phyloP scores from a whole-genome alignment of 345 rosid genomes.

The Linum tenue region DNA sequence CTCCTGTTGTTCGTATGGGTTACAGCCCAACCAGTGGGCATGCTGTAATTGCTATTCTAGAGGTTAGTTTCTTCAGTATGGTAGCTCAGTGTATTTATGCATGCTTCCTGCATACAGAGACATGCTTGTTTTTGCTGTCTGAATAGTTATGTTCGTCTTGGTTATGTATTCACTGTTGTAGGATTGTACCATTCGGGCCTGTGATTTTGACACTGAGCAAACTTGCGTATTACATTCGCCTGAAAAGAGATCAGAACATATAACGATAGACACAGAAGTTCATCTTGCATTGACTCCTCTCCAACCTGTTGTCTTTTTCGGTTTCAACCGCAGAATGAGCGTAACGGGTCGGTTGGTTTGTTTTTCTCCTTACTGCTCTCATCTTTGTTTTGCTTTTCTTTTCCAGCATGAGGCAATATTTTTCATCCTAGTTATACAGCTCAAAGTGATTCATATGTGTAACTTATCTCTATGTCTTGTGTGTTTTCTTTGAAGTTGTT shows the following conservation, averaged over 20 bases:
- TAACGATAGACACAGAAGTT: constrained; percentile 71
- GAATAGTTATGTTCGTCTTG: background rate
- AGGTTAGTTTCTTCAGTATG: constrained; percentile 38
- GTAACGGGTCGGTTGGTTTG: constrained; percentile 62
- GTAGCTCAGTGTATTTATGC: background rate
- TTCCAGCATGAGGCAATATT: background rate
- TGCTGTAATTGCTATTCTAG: constrained; percentile 71
- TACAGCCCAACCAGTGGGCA: constrained; percentile 81
- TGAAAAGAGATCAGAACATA: constrained; percentile 69
- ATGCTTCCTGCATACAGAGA: background rate
- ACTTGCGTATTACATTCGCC: constrained; percentile 93
- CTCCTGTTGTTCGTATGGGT: constrained; percentile 74
- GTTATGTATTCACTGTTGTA: constrained; percentile 17
- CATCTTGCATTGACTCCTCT: constrained; percentile 96
- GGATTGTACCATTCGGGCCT: constrained; percentile 94
- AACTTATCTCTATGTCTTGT: constrained; percentile 3
- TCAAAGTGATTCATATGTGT: background rate
- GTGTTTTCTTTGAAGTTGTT: constrained; percentile 66
- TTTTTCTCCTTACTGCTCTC: background rate
- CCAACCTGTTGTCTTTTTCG: constrained; percentile 91
- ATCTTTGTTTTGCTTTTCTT: background rate
- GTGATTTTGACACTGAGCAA: constrained; percentile 90
- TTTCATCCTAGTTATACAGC: background rate
- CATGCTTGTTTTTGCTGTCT: background rate
- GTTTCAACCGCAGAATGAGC: constrained; percentile 86